phyloP scores from a whole-genome alignment of 2,329 filamentous ascomycete genomes.

The Epichloe glyceriae region DNA sequence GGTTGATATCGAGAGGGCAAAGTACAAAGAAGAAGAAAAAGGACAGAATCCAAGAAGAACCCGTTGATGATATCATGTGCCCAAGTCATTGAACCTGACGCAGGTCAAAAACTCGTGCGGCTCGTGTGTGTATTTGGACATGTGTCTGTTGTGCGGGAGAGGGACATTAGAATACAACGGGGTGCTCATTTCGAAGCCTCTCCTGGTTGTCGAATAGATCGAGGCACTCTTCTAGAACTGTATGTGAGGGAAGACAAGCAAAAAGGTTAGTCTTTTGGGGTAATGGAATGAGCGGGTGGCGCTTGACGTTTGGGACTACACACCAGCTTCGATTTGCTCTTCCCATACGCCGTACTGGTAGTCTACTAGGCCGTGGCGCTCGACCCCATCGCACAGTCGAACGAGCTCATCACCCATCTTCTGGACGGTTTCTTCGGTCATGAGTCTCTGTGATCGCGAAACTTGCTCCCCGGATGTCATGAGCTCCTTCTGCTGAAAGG shows the following conservation, averaged over 20 bases:
- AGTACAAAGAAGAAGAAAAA: background rate
- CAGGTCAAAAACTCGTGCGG: background rate
- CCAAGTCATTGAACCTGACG: background rate
- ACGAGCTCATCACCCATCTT: conserved; percentile 75
- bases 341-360: conserved; percentile 97
- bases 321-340: conserved; percentile 76
- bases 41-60: background rate
- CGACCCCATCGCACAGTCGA: conserved; percentile 70
- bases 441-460: conserved; percentile 45
- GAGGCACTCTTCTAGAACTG: conserved; percentile 5
- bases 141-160: too few relatives aligned
- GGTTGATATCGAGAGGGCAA: background rate
- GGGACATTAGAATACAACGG: background rate
- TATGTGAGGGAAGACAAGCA: background rate
- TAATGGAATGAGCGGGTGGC: too few relatives aligned
- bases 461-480: conserved; percentile 45
- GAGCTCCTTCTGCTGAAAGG: conserved; percentile 74
- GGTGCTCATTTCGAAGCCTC: background rate
- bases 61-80: background rate
- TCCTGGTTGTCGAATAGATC: conserved; percentile 2
- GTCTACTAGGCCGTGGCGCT: conserved; percentile 87
- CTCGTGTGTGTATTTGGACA: too few relatives aligned
- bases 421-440: conserved; percentile 57
- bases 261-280: background rate
- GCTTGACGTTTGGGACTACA: conserved; percentile 18